Evolutionary conservation across 2,329 filamentous ascomycete species (phyloP), one percentile per base, ranked within the genome.

Genomic region (Botrytis paeoniae): DNA sequence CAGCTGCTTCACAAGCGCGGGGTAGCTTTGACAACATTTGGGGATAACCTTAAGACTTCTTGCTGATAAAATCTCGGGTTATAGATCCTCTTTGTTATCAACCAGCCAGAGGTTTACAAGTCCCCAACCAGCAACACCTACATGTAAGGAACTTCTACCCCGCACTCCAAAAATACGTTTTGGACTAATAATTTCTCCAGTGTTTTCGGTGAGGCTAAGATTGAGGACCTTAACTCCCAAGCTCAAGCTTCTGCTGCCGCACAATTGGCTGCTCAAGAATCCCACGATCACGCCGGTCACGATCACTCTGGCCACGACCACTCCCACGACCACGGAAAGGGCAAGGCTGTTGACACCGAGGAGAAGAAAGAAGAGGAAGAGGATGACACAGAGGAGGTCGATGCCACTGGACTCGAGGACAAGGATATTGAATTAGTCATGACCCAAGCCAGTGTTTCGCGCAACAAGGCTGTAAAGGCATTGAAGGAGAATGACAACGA

Each of bases 381-480:
- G 75, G 95, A 98, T 76, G 95, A 98, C 78, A 94, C 90, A 75
- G 96, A 98, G 85, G 95, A 98, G 85, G 94, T 97, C 71, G 96
- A 98, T 81, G 94, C 97, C 81, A 89, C 91, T 76, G 96, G 95
- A 77, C 91, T 99, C 72, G 96, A 99, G 88, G 92, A 95, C 83
- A 99, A 99, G 91, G 97, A 99, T 84, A 99, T 99, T 82, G 96
- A 99, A 86, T 90, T 99, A 74, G 96, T 99, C 84, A 98, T 98
- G 94, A 94, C 93, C 80, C 95, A 99, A 86, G 96, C 96, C 80
- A 96, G 88, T 81, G 97, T 99, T 81, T 97, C 94, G 80, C 90
- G 96, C 84, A 98, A 97, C 87, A 98, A 98, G 91, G 96, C 96
- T 75, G 90, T 99, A 87, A 99, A 98, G 87, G 96, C 97, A 73